A percentile compares a stretch with the other conserved stretches of the same genome.
Conservation (phyloP, 768 basidiomycete genomes). For the Coprinopsis marcescibilis region DNA sequence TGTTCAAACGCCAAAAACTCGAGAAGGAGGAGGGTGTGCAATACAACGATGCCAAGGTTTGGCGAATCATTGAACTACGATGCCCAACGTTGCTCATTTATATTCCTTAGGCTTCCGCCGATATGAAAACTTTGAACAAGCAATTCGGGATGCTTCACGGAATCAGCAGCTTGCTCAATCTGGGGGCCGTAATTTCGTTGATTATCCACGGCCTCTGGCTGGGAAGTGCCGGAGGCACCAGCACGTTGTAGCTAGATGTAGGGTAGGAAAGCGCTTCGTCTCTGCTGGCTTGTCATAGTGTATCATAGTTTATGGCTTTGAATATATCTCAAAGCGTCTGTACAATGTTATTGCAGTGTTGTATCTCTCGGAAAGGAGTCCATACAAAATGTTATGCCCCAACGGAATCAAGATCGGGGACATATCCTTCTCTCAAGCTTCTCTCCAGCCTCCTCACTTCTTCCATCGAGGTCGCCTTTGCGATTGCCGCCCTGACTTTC, state of each 20-base stretch:
- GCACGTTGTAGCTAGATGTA: neutral
- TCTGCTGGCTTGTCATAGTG: neutral
- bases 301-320: constrained; percentile 1
- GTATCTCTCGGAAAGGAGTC: constrained; percentile 2
- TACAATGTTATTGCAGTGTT: constrained; percentile 1
- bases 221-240: constrained; percentile 34
- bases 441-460: constrained; percentile 82
- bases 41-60: constrained; percentile 60
- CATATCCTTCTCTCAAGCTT: constrained; percentile 76
- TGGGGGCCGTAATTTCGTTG: constrained; percentile 52
- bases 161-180: constrained; percentile 61
- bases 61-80: constrained; percentile 17
- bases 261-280: no score
- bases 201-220: constrained; percentile 70
- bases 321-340: constrained; percentile 4
- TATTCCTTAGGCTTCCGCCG: constrained; percentile 46
- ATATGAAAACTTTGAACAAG: constrained; percentile 66
- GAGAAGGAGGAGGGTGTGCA: constrained; percentile 71
- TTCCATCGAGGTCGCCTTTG: constrained; percentile 85
- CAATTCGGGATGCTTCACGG: constrained; percentile 66
- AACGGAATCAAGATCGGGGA: constrained; percentile 72
- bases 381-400: constrained; percentile 47
- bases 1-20: constrained; percentile 65
- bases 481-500: constrained; percentile 80
- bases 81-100: constrained; percentile 5